phyloP scores from a whole-genome alignment of 148 eudicot species.

The Vaccinium darrowii region DNA sequence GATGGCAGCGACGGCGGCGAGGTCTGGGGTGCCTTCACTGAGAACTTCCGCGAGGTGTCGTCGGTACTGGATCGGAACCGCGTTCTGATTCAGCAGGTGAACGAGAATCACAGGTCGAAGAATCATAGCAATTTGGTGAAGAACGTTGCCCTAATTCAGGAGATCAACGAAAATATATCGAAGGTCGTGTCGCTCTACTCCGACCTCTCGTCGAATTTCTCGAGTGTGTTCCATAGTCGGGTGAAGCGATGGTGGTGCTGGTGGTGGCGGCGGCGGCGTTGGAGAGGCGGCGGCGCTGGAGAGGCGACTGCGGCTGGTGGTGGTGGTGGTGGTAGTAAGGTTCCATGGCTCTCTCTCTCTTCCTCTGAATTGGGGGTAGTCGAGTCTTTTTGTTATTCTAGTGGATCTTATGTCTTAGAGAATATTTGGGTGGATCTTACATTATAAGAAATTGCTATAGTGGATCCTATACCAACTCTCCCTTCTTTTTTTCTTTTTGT shows the following conservation, averaged over 20 bases:
- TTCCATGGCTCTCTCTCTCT: too few species aligned
- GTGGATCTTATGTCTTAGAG: too few species aligned
- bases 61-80: conserved; percentile 58
- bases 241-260: background rate
- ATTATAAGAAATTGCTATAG: too few species aligned
- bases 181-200: conserved; percentile 52
- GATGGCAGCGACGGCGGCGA: conserved; percentile 15
- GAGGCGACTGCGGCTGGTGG: too few species aligned
- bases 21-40: conserved; percentile 41
- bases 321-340: too few species aligned
- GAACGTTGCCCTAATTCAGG: conserved; percentile 59
- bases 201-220: conserved; percentile 45
- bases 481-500: too few species aligned
- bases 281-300: too few species aligned
- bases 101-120: conserved; percentile 68
- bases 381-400: too few species aligned
- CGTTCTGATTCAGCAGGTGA: conserved; percentile 53
- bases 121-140: conserved; percentile 50
- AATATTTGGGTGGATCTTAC: too few species aligned
- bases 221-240: conserved; percentile 31
- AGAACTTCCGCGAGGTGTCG: conserved; percentile 49
- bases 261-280: too few species aligned
- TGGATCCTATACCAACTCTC: too few species aligned
- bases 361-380: too few species aligned
- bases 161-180: conserved; percentile 51